Percentiles rank a stretch among this genome's conserved stretches.
Conservation (phyloP, 305 asterid genomes). For the Rubia peregrina region DNA sequence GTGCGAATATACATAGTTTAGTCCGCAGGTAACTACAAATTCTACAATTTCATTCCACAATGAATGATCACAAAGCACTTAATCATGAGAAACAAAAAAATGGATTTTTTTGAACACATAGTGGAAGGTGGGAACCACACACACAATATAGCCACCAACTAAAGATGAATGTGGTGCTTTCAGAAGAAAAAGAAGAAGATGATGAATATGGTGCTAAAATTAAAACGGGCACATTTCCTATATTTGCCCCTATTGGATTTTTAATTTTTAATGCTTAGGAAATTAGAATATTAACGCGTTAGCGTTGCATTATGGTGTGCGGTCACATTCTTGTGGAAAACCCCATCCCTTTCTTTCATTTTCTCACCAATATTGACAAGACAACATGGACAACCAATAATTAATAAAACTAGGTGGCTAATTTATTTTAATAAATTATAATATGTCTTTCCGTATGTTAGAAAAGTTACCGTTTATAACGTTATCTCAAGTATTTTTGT, state of each 20-base stretch:
- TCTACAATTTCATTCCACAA: not conserved
- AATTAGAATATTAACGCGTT: not conserved
- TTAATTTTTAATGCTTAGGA: not conserved
- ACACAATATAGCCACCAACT: not conserved
- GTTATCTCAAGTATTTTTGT: no score
- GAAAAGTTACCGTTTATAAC: no score
- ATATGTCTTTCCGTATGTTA: no score
- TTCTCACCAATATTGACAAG: constrained; percentile 5
- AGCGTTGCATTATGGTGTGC: not conserved
- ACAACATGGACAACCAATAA: not conserved
- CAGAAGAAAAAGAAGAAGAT: no score
- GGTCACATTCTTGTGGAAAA: not conserved
- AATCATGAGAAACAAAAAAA: not conserved
- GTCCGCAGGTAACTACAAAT: no score
- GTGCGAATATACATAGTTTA: no score
- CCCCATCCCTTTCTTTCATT: not conserved
- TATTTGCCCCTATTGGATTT: not conserved
- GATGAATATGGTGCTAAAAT: not conserved
- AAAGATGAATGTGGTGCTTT: no score
- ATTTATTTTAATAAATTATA: no score
- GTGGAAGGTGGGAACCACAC: constrained; percentile 2
- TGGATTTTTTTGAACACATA: not conserved
- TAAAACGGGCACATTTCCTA: not conserved
- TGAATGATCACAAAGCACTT: not conserved
- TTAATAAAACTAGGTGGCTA: not conserved